Base-by-base conservation (phyloP, 2,329 filamentous ascomycete species). In the Metarhizium album region DNA sequence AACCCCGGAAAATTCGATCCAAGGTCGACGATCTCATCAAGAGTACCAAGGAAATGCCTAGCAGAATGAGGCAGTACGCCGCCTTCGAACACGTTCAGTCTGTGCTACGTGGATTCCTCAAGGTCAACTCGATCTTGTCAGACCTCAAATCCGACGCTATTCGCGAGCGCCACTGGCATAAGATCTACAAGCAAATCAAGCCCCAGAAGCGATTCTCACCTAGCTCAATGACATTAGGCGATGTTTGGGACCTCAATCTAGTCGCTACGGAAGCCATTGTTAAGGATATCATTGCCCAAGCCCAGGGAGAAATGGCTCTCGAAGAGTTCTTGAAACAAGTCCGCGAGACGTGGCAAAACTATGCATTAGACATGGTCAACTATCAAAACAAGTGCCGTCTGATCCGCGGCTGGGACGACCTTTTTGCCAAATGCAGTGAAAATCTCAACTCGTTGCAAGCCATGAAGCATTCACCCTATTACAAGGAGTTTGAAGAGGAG, bases 1-100 rank as follows among this genome's bases (percentile, higher is more conserved):
- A 97, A 64, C 91, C 94, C 8, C 82, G 93, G 56, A 98, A 97
- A 70, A 82, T 98, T 52, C 83, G 93, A 37, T 81, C 87, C 59
- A 87, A 88, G 55, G 84, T 99, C 47, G 91, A 98, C 62, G 84
- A 86, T 46, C 78, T 97, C 49, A 88, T 97, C 66, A 95, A 95
- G 74, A 95, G 95, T 79, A 97, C 90, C 35, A 97, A 95, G 71
- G 91, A 97, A 55, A 97, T 98, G 93, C 93, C 94, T 0, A 95
- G 90, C 68, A 84, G 93, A 53, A 97, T 98, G 91, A 84, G 94
- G 54, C 94, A 98, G 64, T 99, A 99, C 67, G 91, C 94, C 59
- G 94, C 94, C n/a, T 99, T 98, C 64, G 94, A 98, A 68, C 91
- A 98, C 63, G 90, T 98, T 38, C 94, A 98, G 65, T 89, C 82